phyloP scores from a whole-genome alignment of 805 yeast species.

The Ogataea glucozyma region DNA sequence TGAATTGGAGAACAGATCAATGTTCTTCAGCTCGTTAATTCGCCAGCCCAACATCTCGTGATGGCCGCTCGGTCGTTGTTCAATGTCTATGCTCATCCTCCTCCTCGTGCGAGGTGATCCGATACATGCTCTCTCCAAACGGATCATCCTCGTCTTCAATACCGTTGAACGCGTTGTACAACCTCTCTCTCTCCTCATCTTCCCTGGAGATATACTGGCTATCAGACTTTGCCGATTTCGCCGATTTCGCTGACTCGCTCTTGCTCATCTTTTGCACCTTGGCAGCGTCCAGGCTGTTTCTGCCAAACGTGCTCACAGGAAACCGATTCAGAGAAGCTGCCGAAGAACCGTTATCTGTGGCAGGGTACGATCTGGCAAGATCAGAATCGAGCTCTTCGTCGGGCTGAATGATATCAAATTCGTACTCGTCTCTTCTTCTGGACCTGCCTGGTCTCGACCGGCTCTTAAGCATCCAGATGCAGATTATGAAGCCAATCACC shows the following conservation, averaged over 20 bases:
- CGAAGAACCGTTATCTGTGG: slow-evolving; percentile 15
- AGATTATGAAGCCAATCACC: slow-evolving; percentile 55
- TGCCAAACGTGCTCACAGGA: slow-evolving; percentile 17
- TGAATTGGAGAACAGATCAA: too few species aligned
- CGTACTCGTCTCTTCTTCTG: slow-evolving; percentile 69
- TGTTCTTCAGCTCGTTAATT: too few species aligned
- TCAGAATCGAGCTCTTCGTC: slow-evolving; percentile 28
- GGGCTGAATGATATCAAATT: slow-evolving; percentile 72
- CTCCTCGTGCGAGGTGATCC: slow-evolving; percentile 25
- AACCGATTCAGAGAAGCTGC: slow-evolving; percentile 15
- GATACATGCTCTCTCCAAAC: slow-evolving; percentile 25
- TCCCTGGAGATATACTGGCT: slow-evolving; percentile 25
- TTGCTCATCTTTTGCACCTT: slow-evolving; percentile 15
- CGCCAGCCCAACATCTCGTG: not conserved
- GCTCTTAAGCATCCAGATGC: slow-evolving; percentile 42
- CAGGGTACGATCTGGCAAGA: slow-evolving; percentile 15
- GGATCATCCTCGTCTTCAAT: slow-evolving; percentile 32
- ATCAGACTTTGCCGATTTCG: slow-evolving; percentile 15
- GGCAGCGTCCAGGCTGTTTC: slow-evolving; percentile 29
- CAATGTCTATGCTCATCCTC: slow-evolving; percentile 2
- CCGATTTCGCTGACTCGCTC: too few species aligned
- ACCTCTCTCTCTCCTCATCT: slow-evolving; percentile 41
- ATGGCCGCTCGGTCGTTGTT: not conserved
- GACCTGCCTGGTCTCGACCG: slow-evolving; percentile 40
- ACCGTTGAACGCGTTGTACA: slow-evolving; percentile 44